These are phyloP conservation scores for Fusarium sp. DNA, from an alignment of 2,329 filamentous ascomycete genomes.

Conservation along the genomic window DNA sequence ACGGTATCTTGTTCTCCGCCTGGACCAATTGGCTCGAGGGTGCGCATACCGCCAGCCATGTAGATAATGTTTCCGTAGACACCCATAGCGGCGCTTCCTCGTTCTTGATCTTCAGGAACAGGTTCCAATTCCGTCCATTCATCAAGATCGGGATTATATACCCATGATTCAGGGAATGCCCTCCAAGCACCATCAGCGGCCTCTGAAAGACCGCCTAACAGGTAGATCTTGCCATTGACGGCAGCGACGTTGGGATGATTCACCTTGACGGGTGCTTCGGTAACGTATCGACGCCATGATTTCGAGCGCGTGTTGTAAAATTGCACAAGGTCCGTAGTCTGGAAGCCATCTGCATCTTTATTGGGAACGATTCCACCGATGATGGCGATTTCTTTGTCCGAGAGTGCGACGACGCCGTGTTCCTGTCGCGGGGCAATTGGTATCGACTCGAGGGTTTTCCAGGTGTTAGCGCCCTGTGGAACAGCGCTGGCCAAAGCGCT, in stretches of 20 bases:
- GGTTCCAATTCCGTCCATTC: constrained; percentile 45
- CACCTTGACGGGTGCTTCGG: constrained; percentile 45
- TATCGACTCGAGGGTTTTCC: constrained; percentile 41
- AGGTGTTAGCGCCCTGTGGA: constrained; percentile 21
- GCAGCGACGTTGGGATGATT: constrained; percentile 55
- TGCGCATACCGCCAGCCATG: constrained; percentile 53
- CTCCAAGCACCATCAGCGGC: constrained; percentile 43
- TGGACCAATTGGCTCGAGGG: constrained; percentile 20
- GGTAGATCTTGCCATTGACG: constrained; percentile 51
- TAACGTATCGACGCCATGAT: constrained; percentile 44
- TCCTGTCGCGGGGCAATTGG: constrained; percentile 45
- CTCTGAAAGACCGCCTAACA: constrained; percentile 52
- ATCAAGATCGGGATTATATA: constrained; percentile 46
- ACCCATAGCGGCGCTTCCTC: constrained; percentile 50
- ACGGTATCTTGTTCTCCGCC: constrained; percentile 44
- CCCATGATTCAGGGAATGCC: constrained; percentile 43
- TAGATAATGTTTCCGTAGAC: constrained; percentile 48
- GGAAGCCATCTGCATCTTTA: constrained; percentile 9
- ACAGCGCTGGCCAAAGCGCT: constrained; percentile 11
- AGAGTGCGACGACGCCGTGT: constrained; percentile 42
- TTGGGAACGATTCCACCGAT: constrained; percentile 45
- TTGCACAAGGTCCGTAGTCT: constrained; percentile 46
- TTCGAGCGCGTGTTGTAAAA: constrained; percentile 48
- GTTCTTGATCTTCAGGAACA: constrained; percentile 44
- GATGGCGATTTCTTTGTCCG: constrained; percentile 39